Percentiles rank a stretch among this genome's conserved stretches.
These are phyloP conservation scores for Colletotrichum abscissum DNA, from an alignment of 2,329 filamentous ascomycete genomes.

Conservation along the genomic window DNA sequence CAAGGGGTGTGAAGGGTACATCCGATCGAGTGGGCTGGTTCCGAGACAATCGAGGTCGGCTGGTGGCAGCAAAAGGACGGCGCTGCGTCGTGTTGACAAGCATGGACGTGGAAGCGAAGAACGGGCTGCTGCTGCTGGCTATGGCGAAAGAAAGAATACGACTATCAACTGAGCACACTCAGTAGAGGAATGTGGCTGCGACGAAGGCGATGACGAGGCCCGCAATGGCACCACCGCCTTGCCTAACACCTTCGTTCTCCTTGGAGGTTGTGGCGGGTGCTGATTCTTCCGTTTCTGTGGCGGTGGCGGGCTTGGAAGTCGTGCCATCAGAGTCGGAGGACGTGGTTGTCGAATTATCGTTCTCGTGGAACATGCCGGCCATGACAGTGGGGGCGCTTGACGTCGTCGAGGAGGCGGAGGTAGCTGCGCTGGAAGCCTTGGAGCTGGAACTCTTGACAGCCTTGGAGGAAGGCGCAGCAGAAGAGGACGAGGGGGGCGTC, in stretches of 20 bases:
- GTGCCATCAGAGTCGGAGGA: constrained; percentile 38
- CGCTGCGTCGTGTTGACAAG: constrained; percentile 30
- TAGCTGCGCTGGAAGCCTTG: constrained; percentile 12
- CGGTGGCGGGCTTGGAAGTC: constrained; percentile 43
- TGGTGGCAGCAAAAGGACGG: constrained; percentile 25
- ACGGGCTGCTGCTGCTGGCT: constrained; percentile 27
- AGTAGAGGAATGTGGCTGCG: constrained; percentile 62
- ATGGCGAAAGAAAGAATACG: constrained; percentile 34
- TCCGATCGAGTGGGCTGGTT: constrained; percentile 33
- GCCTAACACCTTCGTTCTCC: constrained; percentile 59
- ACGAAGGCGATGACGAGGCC: constrained; percentile 67
- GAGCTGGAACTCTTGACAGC: constrained; percentile 19
- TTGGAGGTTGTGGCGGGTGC: constrained; percentile 47
- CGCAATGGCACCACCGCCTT: constrained; percentile 62
- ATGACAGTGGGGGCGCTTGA: constrained; percentile 42
- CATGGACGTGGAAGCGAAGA: constrained; percentile 32
- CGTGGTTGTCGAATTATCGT: constrained; percentile 46
- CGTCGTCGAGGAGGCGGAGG: neutral
- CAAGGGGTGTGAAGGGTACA: neutral
- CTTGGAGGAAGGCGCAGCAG: constrained; percentile 36
- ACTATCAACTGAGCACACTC: constrained; percentile 13
- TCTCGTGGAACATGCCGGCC: constrained; percentile 67
- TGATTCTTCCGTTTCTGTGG: constrained; percentile 39
- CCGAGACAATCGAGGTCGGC: constrained; percentile 47
- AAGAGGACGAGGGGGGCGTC: constrained; percentile 44